These are phyloP conservation scores for Sugiyamaella xylanicola DNA, from an alignment of 1,139 yeast species.

Conservation along the genomic window DNA sequence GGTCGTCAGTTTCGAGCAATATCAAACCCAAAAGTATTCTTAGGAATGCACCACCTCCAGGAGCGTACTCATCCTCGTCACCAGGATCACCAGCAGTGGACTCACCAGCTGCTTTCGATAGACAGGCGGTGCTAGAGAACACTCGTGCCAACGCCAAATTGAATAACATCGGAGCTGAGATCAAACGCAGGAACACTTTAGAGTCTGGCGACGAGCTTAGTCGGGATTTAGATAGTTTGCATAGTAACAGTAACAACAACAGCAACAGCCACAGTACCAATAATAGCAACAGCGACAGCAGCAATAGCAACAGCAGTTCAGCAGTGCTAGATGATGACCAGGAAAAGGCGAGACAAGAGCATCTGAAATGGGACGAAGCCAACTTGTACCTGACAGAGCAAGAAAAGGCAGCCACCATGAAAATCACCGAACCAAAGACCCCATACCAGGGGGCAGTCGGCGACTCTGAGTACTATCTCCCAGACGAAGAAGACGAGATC, in stretches of 20 bases:
- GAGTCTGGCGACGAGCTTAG: constrained; percentile 12
- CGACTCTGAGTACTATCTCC: constrained; percentile 80
- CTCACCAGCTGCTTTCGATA: constrained; percentile 39
- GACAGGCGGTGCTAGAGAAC: constrained; percentile 51
- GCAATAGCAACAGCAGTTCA: neutral
- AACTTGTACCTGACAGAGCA: constrained; percentile 67
- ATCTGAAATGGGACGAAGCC: constrained; percentile 73
- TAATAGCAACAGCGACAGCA: constrained; percentile 13
- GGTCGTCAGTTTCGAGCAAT: constrained; percentile 4
- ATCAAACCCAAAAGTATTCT: constrained; percentile 39
- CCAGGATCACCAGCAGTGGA: constrained; percentile 7
- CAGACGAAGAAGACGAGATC: constrained; percentile 64
- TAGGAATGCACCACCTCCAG: constrained; percentile 42
- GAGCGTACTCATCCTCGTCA: constrained; percentile 32
- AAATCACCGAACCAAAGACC: constrained; percentile 95
- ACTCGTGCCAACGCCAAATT: constrained; percentile 49
- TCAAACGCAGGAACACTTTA: constrained; percentile 14
- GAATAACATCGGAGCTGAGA: constrained; percentile 37
- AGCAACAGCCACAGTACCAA: neutral
- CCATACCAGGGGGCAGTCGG: constrained; percentile 94
- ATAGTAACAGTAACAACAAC: neutral
- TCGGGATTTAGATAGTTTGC: neutral
- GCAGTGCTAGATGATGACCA: neutral
- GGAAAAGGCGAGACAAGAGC: constrained; percentile 35
- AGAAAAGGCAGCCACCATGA: constrained; percentile 73